Base-by-base conservation (phyloP, 768 basidiomycete genomes). In the Suillus placidus region DNA sequence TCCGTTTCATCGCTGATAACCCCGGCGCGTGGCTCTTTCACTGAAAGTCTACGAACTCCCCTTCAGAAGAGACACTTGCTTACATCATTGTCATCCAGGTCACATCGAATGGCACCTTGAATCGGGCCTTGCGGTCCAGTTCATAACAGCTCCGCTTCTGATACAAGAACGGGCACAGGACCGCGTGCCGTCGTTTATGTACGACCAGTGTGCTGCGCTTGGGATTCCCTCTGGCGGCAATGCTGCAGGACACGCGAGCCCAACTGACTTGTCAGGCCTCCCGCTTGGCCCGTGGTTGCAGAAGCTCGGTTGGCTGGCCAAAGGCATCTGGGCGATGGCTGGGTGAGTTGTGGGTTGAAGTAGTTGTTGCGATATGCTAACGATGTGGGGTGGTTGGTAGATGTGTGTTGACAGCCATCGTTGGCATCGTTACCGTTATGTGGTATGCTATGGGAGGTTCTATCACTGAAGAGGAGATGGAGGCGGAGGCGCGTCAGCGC, bases 21-120 rank as follows among this genome's bases (percentile, higher is more conserved):
- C 97, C 97, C 1, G 97, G 97, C 13, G 88, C 85, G 9, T 96
- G 94, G 92, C 76, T 94, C 68, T 85, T 94, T 74, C 92, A 93
- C 75, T 94, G 88, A 90, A 72, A 63, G 89, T 80, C 38, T 13
- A 38, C 34, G 52, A 20, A 64, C 55, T 2, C 26, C 54, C 30
- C 12, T 40, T 64, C 2, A 38, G 38, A 3, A n/a, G 57, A 26
- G 47, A 40, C 62, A 12, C 52, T 37, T 40, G 43, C 51, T 56
- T 35, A 56, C 8, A 52, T 56, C 35, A 18, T 35, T 54, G 16
- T 30, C 34, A 6, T 43, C 26, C 65, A 91, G 89, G 90, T 74
- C 91, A 93, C 77, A 91, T 92, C 69, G 91, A 93, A 73, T 95
- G 93, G 92, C 93, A 95, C 76, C 79, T 95, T 6, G 85, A 92